Evolutionary conservation across 495 filamentous ascomycete genomes (phyloP).

Genomic region (Penicillium daleae): DNA sequence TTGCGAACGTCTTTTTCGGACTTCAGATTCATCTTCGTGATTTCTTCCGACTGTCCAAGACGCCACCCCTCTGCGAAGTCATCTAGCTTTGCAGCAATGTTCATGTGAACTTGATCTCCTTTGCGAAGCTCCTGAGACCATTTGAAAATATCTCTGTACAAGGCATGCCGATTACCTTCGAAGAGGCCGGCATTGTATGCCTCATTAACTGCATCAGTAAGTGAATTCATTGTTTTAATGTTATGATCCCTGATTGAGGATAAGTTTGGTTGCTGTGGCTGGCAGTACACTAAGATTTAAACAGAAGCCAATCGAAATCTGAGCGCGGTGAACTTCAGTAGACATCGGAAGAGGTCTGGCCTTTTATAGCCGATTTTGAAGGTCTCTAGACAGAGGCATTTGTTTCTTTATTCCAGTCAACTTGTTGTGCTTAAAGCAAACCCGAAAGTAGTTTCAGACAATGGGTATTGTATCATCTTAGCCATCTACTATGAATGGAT

Average conservation of each 20-base stretch:
- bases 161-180: neutral
- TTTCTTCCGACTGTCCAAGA: neutral
- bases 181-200: neutral
- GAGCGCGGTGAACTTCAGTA: neutral
- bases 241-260: neutral
- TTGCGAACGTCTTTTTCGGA: neutral
- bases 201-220: neutral
- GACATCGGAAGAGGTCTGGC: neutral
- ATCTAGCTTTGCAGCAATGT: neutral
- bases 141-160: conserved; percentile 2
- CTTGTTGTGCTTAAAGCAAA: neutral
- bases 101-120: neutral
- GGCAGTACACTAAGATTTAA: neutral
- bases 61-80: conserved; percentile 1
- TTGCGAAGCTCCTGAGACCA: conserved; percentile 1
- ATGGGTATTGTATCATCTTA: neutral
- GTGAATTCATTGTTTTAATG: neutral
- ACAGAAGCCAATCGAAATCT: too few species aligned
- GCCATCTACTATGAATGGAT: neutral
- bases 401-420: neutral
- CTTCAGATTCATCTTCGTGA: neutral
- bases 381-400: neutral
- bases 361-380: neutral
- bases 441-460: neutral
- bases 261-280: neutral